Base-by-base conservation (phyloP, 805 yeast species). In the Zygoascus bituminiphila region DNA sequence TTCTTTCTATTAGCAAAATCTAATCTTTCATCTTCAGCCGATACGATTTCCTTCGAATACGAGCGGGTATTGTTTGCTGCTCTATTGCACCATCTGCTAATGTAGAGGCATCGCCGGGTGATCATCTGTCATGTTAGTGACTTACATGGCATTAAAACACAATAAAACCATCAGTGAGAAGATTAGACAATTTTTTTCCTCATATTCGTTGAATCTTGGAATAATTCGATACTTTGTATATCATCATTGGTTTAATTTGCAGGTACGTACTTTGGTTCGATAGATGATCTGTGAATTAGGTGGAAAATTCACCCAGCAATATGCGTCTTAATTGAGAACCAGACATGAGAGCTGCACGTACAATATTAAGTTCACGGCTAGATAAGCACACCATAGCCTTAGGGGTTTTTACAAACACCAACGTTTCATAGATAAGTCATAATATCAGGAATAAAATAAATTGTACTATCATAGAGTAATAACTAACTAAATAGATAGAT, bases 1-100 rank as follows among this genome's bases (percentile, higher is more conserved):
- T 25, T 8, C 25, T 49, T 49, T n/a, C 52, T 26, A 24, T 26
- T 39, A 5, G 51, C 46, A 35, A 45, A 46, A 29, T 47, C 48
- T 19, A 44, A 15, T 20, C 25, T 9, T 44, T 54, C 41, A 51
- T 46, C 42, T 38, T 55, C 12, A 58, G 61, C 5, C 48, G 60
- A 20, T 14, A 40, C 38, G n/a, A n/a, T n/a, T 14, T 24, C 22
- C 26, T 44, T 44, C 2, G 47, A 35, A 19, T 15, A 43, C 12
- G 26, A 19, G 17, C 38, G 46, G 6, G 15, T 29, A 15, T 29
- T 29, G 10, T 12, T 29, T 2, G 15, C 33, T 4, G 20, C 40
- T 15, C 40, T 39, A 23, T 25, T 14, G 21, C 21, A 19, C 8
- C 8, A 17, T 23, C 4, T 39, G 26, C 42, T 25, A 5, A 21